Evolutionary conservation across 495 filamentous ascomycete species (phyloP).

Genomic region (Hyaloscypha bicolor): DNA sequence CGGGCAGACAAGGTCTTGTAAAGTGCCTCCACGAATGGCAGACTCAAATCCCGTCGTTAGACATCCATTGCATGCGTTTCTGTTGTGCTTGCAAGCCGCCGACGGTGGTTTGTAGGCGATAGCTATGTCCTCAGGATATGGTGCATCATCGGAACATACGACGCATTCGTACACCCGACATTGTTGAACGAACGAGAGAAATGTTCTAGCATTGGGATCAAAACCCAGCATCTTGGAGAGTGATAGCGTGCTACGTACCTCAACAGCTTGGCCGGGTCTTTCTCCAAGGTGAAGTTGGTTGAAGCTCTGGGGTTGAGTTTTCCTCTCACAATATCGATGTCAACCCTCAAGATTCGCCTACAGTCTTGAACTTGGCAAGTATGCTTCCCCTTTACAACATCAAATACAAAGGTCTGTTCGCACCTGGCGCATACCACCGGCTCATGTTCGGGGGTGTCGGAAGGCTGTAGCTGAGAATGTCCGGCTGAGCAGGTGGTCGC

Average conservation of each 20-base stretch:
- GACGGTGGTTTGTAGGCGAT: conserved; percentile 11
- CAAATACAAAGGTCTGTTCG: conserved; percentile 15
- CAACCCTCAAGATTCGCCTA: conserved; percentile 14
- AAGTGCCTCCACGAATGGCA: conserved; percentile 8
- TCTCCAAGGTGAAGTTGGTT: too few species aligned
- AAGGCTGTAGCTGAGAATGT: neutral
- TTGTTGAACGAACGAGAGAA: neutral
- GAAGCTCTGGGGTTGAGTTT: too few species aligned
- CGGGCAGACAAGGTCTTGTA: conserved; percentile 7
- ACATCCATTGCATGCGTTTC: conserved; percentile 23
- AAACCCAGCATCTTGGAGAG: too few species aligned
- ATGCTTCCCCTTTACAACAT: conserved; percentile 17
- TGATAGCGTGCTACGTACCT: too few species aligned
- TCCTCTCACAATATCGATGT: neutral
- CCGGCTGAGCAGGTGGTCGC: conserved; percentile 11
- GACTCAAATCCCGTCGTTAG: conserved; percentile 4
- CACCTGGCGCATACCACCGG: conserved; percentile 12
- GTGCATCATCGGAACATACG: conserved; percentile 17
- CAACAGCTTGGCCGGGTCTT: neutral
- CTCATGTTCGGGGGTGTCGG: neutral
- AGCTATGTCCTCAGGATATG: neutral
- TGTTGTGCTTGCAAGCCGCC: conserved; percentile 19
- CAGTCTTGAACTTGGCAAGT: conserved; percentile 12
- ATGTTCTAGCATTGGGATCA: too few species aligned
- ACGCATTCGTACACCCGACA: conserved; percentile 15